A percentile compares a stretch with the other conserved stretches of the same genome.
Conservation (phyloP, 441 rosid genomes). For the Corymbia citriodora region DNA sequence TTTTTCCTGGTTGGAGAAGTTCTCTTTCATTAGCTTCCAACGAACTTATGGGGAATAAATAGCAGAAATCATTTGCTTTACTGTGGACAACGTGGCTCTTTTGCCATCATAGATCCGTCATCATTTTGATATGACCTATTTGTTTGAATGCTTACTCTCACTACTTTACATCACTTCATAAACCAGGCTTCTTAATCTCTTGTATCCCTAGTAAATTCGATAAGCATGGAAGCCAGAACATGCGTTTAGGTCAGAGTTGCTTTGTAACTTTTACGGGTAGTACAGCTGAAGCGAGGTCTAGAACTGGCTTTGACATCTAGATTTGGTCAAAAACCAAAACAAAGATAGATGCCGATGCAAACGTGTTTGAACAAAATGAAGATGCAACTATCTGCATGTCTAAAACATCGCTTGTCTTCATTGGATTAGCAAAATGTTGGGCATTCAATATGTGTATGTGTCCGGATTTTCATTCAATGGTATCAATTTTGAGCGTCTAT, state of each 20-base stretch:
- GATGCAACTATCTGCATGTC: background rate
- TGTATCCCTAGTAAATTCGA: background rate
- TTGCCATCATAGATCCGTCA: background rate
- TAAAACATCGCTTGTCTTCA: background rate
- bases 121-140: background rate
- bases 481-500: background rate
- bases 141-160: background rate
- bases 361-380: background rate
- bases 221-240: background rate
- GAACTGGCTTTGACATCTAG: background rate
- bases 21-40: constrained; percentile 9
- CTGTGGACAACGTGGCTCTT: background rate
- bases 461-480: background rate
- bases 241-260: background rate
- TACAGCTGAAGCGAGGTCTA: background rate
- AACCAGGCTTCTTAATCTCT: background rate
- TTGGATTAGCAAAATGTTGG: background rate
- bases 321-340: background rate
- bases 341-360: background rate
- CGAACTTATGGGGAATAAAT: constrained; percentile 4
- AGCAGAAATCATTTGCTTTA: background rate
- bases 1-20: constrained; percentile 9
- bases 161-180: background rate
- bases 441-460: background rate
- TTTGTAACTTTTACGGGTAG: background rate